Evolutionary conservation across 352 stramenopile genomes (phyloP), one percentile per base, ranked within the genome.

Genomic region (Pythium aristosporum): DNA sequence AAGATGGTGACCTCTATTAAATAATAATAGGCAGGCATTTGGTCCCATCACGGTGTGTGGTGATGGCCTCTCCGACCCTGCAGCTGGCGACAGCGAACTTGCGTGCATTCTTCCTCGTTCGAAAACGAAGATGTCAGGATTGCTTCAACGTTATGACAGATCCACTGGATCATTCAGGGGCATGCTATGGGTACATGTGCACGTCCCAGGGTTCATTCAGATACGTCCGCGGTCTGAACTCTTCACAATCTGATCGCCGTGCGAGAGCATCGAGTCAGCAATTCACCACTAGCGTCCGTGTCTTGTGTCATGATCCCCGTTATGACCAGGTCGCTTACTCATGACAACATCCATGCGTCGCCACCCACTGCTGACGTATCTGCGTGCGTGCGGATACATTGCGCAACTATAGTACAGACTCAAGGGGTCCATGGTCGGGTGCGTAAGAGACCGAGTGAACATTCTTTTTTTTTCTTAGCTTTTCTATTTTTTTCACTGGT

Each of bases 71-170:
- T 64, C 63, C 49, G 39, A 28, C 18, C 6, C 21, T 15, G 41
- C 63, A 61, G 47, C 55, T 69, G 63, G 55, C 55, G 63, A 41
- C 32, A 47, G 48, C 51, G 63, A 69, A 69, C 55, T 63, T 54
- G 63, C 56, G 32, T 61, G 63, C 55, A 69, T 49, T 48, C 51
- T 65, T 69, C 63, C 56, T 34, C 15, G 9, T 46, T 63, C 42
- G 37, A 37, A 60, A 57, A 53, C 32, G 47, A 49, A 64, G 46
- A 49, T 37, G 57, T 64, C 51, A 63, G 39, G 44, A n/a, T 28
- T 30, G 53, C 43, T 54, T 68, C 61, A 68, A 62, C 34, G 39
- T 57, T 62, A 46, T 32, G 21, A 49, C 51, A 44, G 34, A 8
- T 9, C 21, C 44, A n/a, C n/a, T n/a, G n/a, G n/a, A n/a, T n/a